phyloP scores from a whole-genome alignment of 2,329 filamentous ascomycete genomes.

The Botrytis galanthina region DNA sequence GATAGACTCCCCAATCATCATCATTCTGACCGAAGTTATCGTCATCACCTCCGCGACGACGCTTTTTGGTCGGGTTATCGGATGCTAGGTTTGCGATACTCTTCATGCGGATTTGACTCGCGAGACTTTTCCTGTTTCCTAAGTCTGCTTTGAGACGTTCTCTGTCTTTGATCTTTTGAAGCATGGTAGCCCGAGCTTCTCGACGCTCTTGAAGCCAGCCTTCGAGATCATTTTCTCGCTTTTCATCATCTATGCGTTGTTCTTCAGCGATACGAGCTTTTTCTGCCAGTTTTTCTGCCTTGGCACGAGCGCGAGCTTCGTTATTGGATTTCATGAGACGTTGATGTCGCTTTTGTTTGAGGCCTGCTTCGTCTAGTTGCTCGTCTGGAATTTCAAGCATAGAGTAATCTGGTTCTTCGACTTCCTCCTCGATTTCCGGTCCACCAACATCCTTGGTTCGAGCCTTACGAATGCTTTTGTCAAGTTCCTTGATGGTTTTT shows the following conservation, averaged over 20 bases:
- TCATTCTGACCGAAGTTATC: constrained; percentile 97
- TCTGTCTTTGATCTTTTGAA: constrained; percentile 88
- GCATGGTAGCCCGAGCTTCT: constrained; percentile 63
- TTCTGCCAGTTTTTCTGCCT: constrained; percentile 92
- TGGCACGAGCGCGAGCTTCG: constrained; percentile 88
- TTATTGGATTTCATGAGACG: constrained; percentile 91
- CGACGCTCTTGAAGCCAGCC: constrained; percentile 83
- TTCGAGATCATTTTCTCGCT: constrained; percentile 79
- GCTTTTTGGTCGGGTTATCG: constrained; percentile 80
- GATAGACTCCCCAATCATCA: constrained; percentile 96
- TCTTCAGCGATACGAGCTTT: constrained; percentile 81
- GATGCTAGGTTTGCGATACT: constrained; percentile 93
- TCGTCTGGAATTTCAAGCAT: constrained; percentile 88
- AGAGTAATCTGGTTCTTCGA: constrained; percentile 80
- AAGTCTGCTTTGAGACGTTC: constrained; percentile 91
- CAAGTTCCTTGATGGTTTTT: constrained; percentile 80
- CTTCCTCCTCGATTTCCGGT: constrained; percentile 72
- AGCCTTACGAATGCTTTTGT: constrained; percentile 84
- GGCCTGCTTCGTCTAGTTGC: constrained; percentile 81
- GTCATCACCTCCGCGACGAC: constrained; percentile 83
- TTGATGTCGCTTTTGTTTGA: constrained; percentile 93
- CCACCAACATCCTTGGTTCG: constrained; percentile 91
- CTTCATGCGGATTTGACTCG: constrained; percentile 97
- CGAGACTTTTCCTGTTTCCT: constrained; percentile 93
- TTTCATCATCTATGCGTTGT: constrained; percentile 78